Evolutionary conservation across 2,329 filamentous ascomycete genomes (phyloP), one percentile per base, ranked within the genome.

Genomic region (Apiospora arundinis): DNA sequence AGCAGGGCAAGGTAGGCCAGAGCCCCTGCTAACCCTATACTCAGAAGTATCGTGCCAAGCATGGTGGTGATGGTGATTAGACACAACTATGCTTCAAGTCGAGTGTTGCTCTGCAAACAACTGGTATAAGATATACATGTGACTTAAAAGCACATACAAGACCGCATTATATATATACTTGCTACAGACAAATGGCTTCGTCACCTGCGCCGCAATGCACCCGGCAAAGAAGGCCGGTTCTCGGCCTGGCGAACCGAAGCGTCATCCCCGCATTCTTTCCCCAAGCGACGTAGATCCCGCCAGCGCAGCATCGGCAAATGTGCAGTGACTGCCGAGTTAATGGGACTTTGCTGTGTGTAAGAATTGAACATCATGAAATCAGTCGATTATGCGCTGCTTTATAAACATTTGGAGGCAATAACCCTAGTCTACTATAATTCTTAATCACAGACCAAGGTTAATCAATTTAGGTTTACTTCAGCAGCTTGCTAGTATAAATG

Each of bases 1-100:
- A 76, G 73, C 4, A 80, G 69, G 37, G 72, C 70, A 1, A 80
- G n/a, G 60, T 79, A 80, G 0, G 75, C 68, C 18, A 79, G 46
- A 0, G 71, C 71, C 21, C 73, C 72, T 25, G 73, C 69, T 16
- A 76, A 72, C 69, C 71, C 73, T 65, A 74, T 74, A 21, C 74
- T 74, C 32, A 70, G 69, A n/a, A 76, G 70, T 48, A 77, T 45
- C 21, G 56, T 45, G 44, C 67, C 68, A 70, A 73, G 1, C 80
- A 74, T 74, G 7, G 56, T 23, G 56, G 9, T 0, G 8, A 2
- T n/a, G 37, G 18, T 7, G 5, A 14, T 21, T 3, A 25, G 32
- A n/a, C 18, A 63, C 56, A n/a, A 4, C 18, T 5, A 21, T 18
- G 28, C 1, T 63, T 40, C 18, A 16, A 28, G 7, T 21, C 21